A percentile compares a stretch with the other conserved stretches of the same genome.
Evolutionary conservation across 805 yeast species (phyloP).

Genomic region (Candida tallmaniae): DNA sequence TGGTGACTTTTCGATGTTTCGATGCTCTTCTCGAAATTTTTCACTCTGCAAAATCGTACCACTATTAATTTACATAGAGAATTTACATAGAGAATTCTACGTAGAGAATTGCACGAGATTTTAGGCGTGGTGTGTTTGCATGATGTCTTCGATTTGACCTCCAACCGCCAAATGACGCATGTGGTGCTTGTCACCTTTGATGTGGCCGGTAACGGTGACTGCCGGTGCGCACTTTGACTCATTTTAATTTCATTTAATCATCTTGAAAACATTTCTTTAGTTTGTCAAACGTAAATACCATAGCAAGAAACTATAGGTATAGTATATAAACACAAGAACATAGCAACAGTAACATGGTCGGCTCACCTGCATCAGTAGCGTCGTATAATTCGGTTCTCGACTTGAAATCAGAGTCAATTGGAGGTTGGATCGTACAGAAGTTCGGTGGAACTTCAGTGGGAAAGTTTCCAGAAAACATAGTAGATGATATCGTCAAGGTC

Average conservation of each 20-base stretch:
- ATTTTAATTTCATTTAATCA: not conserved
- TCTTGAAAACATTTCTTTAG: not conserved
- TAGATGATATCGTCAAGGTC: slow-evolving; percentile 73
- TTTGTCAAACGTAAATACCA: no score
- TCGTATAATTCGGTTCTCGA: slow-evolving; percentile 41
- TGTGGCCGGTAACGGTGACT: no score
- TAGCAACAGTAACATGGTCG: slow-evolving; percentile 15
- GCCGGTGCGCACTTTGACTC: slow-evolving; percentile 7
- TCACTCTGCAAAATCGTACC: not conserved
- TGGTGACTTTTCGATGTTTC: slow-evolving; percentile 2
- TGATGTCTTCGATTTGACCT: no score
- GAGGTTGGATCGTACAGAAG: slow-evolving; percentile 64
- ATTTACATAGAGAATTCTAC: no score
- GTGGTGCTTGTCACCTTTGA: no score
- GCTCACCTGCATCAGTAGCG: slow-evolving; percentile 14
- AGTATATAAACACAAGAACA: not conserved
- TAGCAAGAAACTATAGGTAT: no score
- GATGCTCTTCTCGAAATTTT: not conserved
- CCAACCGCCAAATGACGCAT: no score
- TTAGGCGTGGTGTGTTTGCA: no score
- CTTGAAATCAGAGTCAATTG: slow-evolving; percentile 14
- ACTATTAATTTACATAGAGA: no score
- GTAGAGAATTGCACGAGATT: no score
- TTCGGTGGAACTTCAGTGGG: slow-evolving; percentile 98
- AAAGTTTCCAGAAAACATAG: slow-evolving; percentile 82